Percentiles rank a stretch among this genome's conserved stretches.
These are phyloP conservation scores for Flaveria floridana DNA, from an alignment of 140 eudicot genomes.

Conservation along the genomic window DNA sequence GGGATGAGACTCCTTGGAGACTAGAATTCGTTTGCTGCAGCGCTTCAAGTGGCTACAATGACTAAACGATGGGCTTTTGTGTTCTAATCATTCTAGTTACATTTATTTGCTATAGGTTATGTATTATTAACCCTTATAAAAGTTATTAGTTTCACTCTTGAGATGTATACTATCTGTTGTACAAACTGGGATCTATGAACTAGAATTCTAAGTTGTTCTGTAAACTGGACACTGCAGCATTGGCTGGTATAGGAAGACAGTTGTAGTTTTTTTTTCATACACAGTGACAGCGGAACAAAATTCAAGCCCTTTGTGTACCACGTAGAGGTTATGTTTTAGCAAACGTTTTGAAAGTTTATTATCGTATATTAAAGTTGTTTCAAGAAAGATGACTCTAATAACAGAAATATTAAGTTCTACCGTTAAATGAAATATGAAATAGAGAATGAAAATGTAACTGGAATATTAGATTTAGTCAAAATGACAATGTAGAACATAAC, in stretches of 20 bases:
- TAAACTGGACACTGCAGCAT: not conserved
- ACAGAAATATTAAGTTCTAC: too few species aligned
- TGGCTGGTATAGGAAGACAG: not conserved
- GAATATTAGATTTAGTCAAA: too few species aligned
- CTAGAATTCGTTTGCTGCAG: constrained; percentile 17
- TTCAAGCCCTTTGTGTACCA: too few species aligned
- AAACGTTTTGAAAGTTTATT: too few species aligned
- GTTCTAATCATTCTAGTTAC: not conserved
- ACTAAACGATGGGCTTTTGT: not conserved
- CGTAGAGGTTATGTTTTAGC: too few species aligned
- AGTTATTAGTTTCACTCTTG: not conserved
- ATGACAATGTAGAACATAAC: too few species aligned
- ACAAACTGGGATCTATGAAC: not conserved
- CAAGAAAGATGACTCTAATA: too few species aligned
- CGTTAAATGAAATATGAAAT: too few species aligned
- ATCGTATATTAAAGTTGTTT: too few species aligned
- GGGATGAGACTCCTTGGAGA: constrained; percentile 49
- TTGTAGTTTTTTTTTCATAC: too few species aligned
- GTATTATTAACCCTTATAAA: not conserved
- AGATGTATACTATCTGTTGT: not conserved
- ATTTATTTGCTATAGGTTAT: constrained; percentile 4
- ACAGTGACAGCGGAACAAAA: too few species aligned
- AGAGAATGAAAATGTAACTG: too few species aligned
- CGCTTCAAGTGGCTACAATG: not conserved
- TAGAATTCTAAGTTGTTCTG: not conserved